phyloP scores from a whole-genome alignment of 116 monocot species.

The Dioscorea cayenensis region DNA sequence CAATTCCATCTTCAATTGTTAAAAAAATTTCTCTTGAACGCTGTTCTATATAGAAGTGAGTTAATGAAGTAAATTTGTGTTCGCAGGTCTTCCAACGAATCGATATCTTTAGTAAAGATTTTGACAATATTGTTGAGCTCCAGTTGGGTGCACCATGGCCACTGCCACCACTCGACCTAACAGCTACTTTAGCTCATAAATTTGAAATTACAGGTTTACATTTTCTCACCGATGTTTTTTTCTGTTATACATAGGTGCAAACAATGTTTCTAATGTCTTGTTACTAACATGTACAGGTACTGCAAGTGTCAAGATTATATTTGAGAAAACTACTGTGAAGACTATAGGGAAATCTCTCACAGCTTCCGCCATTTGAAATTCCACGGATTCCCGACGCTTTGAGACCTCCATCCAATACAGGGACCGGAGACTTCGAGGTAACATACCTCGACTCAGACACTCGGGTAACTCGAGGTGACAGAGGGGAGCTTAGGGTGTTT shows the following conservation, averaged over 20 bases:
- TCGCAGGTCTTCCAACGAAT: constrained; percentile 84
- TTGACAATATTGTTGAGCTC: constrained; percentile 89
- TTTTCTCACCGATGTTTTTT: background rate
- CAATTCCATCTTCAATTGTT: background rate
- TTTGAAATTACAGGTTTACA: constrained; percentile 69
- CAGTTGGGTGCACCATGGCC: constrained; percentile 92
- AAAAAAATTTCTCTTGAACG: no score
- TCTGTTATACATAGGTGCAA: background rate
- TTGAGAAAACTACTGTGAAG: constrained; percentile 77
- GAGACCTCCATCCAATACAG: constrained; percentile 56
- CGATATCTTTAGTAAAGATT: constrained; percentile 80
- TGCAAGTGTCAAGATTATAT: constrained; percentile 61
- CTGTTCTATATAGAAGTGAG: no score
- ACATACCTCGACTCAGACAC: constrained; percentile 63
- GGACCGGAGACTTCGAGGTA: constrained; percentile 81
- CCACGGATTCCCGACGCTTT: constrained; percentile 74
- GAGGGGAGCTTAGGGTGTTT: constrained; percentile 89
- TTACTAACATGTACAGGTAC: constrained; percentile 30
- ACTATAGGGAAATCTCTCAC: constrained; percentile 62
- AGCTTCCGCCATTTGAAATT: constrained; percentile 75
- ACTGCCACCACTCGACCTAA: constrained; percentile 60
- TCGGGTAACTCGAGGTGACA: constrained; percentile 78
- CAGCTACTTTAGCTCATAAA: constrained; percentile 86
- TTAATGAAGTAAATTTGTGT: background rate
- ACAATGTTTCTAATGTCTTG: background rate